These are phyloP conservation scores for Aeschynomene evenia DNA, from an alignment of 306 rosid genomes.

Conservation along the genomic window DNA sequence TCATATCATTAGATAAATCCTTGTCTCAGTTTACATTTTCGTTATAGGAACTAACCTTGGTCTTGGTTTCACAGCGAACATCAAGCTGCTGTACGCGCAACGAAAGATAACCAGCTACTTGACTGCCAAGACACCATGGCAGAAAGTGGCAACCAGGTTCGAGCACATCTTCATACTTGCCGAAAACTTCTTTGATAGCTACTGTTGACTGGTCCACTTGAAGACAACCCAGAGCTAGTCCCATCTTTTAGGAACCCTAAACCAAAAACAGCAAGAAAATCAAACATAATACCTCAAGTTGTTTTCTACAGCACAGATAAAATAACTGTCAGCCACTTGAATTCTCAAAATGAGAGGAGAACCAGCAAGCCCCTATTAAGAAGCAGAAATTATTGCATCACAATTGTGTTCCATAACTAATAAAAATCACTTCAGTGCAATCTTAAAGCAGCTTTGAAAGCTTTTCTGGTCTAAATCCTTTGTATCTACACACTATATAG, in stretches of 20 bases:
- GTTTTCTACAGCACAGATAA: not conserved
- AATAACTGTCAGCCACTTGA: not conserved
- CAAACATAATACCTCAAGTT: not conserved
- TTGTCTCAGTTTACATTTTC: slow-evolving; percentile 62
- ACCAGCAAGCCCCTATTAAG: not conserved
- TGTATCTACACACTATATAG: not conserved
- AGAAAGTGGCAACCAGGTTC: slow-evolving; percentile 91
- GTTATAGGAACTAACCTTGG: slow-evolving; percentile 57
- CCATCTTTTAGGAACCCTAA: slow-evolving; percentile 33
- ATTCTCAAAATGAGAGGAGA: not conserved
- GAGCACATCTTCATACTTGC: slow-evolving; percentile 68
- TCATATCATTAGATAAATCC: slow-evolving; percentile 17
- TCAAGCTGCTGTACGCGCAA: slow-evolving; percentile 89
- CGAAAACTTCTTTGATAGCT: slow-evolving; percentile 75
- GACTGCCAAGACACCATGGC: slow-evolving; percentile 86
- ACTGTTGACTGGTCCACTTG: slow-evolving; percentile 87
- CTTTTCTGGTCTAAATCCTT: too few relatives aligned
- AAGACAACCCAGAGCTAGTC: slow-evolving; percentile 51
- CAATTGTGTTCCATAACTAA: not conserved
- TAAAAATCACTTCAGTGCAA: not conserved
- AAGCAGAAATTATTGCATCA: not conserved
- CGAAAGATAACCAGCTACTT: slow-evolving; percentile 78
- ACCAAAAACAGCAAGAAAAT: not conserved
- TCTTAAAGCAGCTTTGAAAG: too few relatives aligned
- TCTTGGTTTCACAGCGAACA: slow-evolving; percentile 86